Base-by-base conservation (phyloP, 768 basidiomycete species). In the Candolleomyces aberdarensis region DNA sequence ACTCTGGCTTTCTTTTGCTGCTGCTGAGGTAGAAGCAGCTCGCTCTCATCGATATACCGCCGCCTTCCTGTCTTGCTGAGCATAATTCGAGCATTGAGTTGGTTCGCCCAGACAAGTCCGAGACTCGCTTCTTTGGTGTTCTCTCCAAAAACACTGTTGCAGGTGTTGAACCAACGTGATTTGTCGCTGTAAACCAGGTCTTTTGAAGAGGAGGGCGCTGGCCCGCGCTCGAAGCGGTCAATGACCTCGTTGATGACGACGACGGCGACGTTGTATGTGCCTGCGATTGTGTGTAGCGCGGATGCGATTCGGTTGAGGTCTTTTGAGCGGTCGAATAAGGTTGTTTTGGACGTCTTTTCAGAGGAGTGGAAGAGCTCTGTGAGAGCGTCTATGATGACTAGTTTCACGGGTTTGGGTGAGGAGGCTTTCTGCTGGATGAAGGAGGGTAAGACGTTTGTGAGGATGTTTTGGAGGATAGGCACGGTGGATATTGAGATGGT, bases 71-170 rank as follows among this genome's bases (percentile, higher is more conserved):
- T 95, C 32, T 92, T 83, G 48, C 82, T 84, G 56, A 97, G 81
- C 80, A 96, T 87, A 50, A 98, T 82, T 22, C 96, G 84, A 4
- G 81, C 82, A 65, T 96, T 96, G 59, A 98, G 80, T 67, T 93
- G 89, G 72, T 96, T 98, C 15, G 96, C 91, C 96, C 96, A 98
- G 9, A 86, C 87, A 55, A 97, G 85, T 3, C 96, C 96, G 2
- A 98, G 76, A 43, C 83, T 85, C 0, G 91, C 94, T 72, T 96
- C 91, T 68, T 94, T 94, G 49, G 71, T 73, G 60, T 81, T 76
- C 61, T 85, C 85, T 1, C 84, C 84, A 0, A 83, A 80, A 22
- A 84, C 69, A 57, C 76, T 83, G 66, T 85, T 80, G 22, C 85
- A 84, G 17, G 87, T 83, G 44, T 80, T 82, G 70, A 96, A 97